A percentile compares a stretch with the other conserved stretches of the same genome.
phyloP scores from a whole-genome alignment of 73 alveolate species.

The Stentor coeruleus region DNA sequence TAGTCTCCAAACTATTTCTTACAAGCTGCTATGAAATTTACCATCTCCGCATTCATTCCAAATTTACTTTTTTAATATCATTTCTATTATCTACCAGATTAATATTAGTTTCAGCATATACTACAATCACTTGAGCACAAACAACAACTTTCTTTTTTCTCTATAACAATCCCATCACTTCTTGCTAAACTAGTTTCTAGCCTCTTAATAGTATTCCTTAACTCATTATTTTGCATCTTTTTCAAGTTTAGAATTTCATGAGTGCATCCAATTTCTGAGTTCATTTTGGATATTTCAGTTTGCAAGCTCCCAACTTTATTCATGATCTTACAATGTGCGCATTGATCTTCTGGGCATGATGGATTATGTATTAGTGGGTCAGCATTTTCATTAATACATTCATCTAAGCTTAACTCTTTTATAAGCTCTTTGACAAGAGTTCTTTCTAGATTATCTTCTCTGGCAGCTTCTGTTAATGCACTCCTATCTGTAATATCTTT shows the following conservation, averaged over 20 bases:
- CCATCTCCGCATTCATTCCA: too few relatives aligned
- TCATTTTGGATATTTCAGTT: neutral
- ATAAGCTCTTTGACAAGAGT: neutral
- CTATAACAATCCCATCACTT: too few relatives aligned
- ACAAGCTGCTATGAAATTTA: too few relatives aligned
- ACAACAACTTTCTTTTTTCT: too few relatives aligned
- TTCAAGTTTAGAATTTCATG: neutral
- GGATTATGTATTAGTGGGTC: neutral
- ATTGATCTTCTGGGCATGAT: neutral
- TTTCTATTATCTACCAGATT: too few relatives aligned
- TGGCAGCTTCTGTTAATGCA: too few relatives aligned
- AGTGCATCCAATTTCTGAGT: neutral
- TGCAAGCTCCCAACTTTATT: neutral
- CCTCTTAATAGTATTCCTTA: neutral
- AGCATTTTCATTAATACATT: neutral
- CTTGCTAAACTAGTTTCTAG: neutral
- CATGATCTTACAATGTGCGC: neutral
- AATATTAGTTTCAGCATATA: too few relatives aligned
- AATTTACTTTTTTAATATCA: too few relatives aligned
- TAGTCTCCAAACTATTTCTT: too few relatives aligned
- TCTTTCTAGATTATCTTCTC: neutral
- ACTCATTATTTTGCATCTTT: neutral
- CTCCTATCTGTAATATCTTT: too few relatives aligned
- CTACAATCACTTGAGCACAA: too few relatives aligned
- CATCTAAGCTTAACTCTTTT: neutral